Conservation (phyloP, 345 rosid genomes). For the Arabidopsis suecica region DNA sequence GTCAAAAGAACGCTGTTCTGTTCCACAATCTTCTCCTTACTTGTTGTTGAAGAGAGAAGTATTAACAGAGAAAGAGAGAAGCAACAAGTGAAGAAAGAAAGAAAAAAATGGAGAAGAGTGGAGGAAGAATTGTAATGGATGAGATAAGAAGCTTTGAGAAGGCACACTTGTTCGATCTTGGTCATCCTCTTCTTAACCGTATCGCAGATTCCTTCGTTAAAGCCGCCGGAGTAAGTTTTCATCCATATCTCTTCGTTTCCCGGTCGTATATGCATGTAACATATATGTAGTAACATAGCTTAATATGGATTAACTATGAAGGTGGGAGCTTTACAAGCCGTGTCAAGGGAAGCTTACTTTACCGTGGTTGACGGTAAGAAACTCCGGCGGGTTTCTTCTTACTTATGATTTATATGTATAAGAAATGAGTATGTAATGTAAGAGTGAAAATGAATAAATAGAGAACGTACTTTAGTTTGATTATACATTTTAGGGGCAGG, state of each 20-base stretch:
- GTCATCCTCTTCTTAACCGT: conserved; percentile 96
- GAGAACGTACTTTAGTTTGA: not conserved
- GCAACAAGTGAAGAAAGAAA: conserved; percentile 20
- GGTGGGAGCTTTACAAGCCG: conserved; percentile 93
- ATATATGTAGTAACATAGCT: not conserved
- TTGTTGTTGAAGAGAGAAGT: conserved; percentile 24
- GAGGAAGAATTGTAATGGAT: conserved; percentile 50
- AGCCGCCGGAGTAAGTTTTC: conserved; percentile 74
- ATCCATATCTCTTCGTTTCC: not conserved
- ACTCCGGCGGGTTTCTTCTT: not conserved
- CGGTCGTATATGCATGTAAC: not conserved
- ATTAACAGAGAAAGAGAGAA: conserved; percentile 11
- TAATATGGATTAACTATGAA: conserved; percentile 25
- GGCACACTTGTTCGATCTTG: conserved; percentile 72
- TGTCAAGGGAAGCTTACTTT: conserved; percentile 76
- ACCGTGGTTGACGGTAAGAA: conserved; percentile 63
- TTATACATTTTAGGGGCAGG: conserved; percentile 52
- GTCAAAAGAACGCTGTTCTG: conserved; percentile 29
- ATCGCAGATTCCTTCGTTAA: conserved; percentile 85
- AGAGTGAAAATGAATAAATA: not conserved
- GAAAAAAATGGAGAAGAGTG: conserved; percentile 39
- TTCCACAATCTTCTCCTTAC: conserved; percentile 38
- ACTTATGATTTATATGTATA: not conserved
- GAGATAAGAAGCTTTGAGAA: conserved; percentile 67
- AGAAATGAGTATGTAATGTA: not conserved